Percentiles rank a stretch among this genome's conserved stretches.
phyloP scores from a whole-genome alignment of 495 filamentous ascomycete species.

The Tetracladium setigerum region DNA sequence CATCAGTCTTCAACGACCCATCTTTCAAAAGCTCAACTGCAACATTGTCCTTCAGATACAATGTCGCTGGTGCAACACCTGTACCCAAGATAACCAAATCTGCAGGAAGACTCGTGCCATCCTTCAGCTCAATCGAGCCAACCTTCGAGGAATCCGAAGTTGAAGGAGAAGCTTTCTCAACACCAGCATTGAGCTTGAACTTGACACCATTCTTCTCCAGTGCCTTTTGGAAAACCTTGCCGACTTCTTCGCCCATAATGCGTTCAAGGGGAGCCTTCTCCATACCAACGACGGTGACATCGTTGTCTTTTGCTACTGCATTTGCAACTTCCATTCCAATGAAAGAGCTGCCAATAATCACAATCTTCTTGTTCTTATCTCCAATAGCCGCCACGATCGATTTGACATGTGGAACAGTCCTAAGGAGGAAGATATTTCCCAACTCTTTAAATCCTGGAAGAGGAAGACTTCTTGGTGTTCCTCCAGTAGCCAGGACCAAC shows the following conservation, averaged over 20 bases:
- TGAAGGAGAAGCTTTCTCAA: constrained; percentile 74
- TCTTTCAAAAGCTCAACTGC: constrained; percentile 65
- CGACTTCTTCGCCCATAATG: constrained; percentile 76
- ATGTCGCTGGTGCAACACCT: constrained; percentile 80
- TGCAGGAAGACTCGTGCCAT: constrained; percentile 74
- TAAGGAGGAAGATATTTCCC: constrained; percentile 76
- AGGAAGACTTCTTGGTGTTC: constrained; percentile 68
- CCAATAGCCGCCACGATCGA: constrained; percentile 69
- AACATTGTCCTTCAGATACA: constrained; percentile 69
- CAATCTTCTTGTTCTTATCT: constrained; percentile 83
- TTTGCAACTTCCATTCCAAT: constrained; percentile 96
- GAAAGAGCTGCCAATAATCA: constrained; percentile 85
- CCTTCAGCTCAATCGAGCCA: constrained; percentile 75
- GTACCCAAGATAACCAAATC: constrained; percentile 89
- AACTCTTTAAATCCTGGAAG: constrained; percentile 81
- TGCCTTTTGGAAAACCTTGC: constrained; percentile 65
- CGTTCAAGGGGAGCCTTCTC: constrained; percentile 80
- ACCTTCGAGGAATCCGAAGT: constrained; percentile 55
- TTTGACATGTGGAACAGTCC: constrained; percentile 66
- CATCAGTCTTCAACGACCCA: constrained; percentile 70
- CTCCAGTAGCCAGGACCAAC: constrained; percentile 83
- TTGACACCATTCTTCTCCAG: constrained; percentile 82
- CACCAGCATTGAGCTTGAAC: constrained; percentile 72
- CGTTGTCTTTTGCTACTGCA: constrained; percentile 61
- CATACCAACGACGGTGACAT: constrained; percentile 89